Evolutionary conservation across 2,329 filamentous ascomycete genomes (phyloP).

Genomic region (Trichoderma cornu-damae): DNA sequence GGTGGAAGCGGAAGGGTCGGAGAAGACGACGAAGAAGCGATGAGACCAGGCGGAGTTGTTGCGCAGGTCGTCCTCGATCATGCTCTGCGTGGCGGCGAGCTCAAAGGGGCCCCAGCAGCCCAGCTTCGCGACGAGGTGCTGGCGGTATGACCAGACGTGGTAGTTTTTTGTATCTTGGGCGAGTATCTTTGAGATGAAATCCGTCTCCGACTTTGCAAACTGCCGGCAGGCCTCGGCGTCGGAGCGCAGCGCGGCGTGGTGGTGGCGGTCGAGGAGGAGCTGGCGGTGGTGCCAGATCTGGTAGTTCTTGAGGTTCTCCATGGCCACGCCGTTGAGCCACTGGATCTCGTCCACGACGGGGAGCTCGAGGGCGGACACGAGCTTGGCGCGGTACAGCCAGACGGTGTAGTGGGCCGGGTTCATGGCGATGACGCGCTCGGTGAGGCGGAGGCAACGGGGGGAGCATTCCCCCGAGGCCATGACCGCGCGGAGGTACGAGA

Average conservation of each 20-base stretch:
- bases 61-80: constrained; percentile 75
- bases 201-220: constrained; percentile 61
- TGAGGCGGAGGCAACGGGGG: constrained; percentile 71
- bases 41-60: constrained; percentile 99
- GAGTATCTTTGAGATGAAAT: constrained; percentile 77
- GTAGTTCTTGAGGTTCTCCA: constrained; percentile 92
- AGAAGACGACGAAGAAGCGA: constrained; percentile 87
- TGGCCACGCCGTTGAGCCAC: constrained; percentile 81
- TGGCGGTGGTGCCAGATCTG: constrained; percentile 87
- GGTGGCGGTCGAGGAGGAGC: constrained; percentile 55
- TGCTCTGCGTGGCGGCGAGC: constrained; percentile 62
- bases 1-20: constrained; percentile 50
- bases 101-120: constrained; percentile 68
- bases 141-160: constrained; percentile 95
- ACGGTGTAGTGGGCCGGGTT: constrained; percentile 98
- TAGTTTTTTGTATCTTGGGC: constrained; percentile 91
- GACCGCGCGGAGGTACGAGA: constrained; percentile 86
- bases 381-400: constrained; percentile 89
- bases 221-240: constrained; percentile 51
- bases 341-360: constrained; percentile 66
- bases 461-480: constrained; percentile 87
- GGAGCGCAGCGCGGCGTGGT: constrained; percentile 48
- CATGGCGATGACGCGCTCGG: constrained; percentile 82
- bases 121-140: constrained; percentile 61
- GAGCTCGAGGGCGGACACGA: constrained; percentile 61